A percentile compares a stretch with the other conserved stretches of the same genome.
phyloP scores from a whole-genome alignment of 2,329 filamentous ascomycete species.

The Neospermospora avenae region DNA sequence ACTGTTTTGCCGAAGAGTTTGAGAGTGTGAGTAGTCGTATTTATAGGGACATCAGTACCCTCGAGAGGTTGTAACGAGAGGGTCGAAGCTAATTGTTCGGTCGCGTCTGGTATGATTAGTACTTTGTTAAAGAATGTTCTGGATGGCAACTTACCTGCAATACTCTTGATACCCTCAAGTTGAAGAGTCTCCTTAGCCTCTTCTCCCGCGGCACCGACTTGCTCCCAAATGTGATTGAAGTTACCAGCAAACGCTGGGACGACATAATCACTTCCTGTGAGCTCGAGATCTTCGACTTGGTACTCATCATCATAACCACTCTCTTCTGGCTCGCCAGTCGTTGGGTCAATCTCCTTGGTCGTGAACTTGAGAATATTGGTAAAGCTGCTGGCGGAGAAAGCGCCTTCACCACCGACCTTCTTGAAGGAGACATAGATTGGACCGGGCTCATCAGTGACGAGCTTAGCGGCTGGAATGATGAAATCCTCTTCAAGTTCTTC shows the following conservation, averaged over 20 bases:
- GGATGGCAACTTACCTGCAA: constrained; percentile 63
- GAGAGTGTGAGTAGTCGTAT: constrained; percentile 85
- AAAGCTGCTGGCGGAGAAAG: constrained; percentile 78
- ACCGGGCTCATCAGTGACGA: constrained; percentile 81
- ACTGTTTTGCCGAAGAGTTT: constrained; percentile 97
- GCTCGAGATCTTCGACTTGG: constrained; percentile 88
- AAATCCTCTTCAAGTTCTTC: constrained; percentile 89
- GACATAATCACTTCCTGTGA: constrained; percentile 89
- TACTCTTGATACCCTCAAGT: constrained; percentile 83
- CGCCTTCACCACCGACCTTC: constrained; percentile 70
- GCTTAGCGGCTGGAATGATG: constrained; percentile 81
- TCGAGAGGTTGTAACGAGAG: constrained; percentile 92
- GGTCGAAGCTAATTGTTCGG: constrained; percentile 81
- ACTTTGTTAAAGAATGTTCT: constrained; percentile 5
- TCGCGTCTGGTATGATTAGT: constrained; percentile 64
- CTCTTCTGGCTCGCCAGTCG: constrained; percentile 88
- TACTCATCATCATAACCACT: constrained; percentile 96
- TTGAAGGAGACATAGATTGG: constrained; percentile 95
- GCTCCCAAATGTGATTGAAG: constrained; percentile 95
- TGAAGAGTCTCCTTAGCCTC: constrained; percentile 90
- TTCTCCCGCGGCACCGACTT: constrained; percentile 83
- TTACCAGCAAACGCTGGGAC: constrained; percentile 90
- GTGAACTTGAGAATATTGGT: constrained; percentile 95
- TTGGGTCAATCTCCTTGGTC: constrained; percentile 95
- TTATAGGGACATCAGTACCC: constrained; percentile 86